phyloP scores from a whole-genome alignment of 2,329 filamentous ascomycete genomes.

The Aspergillus spinulosporus region DNA sequence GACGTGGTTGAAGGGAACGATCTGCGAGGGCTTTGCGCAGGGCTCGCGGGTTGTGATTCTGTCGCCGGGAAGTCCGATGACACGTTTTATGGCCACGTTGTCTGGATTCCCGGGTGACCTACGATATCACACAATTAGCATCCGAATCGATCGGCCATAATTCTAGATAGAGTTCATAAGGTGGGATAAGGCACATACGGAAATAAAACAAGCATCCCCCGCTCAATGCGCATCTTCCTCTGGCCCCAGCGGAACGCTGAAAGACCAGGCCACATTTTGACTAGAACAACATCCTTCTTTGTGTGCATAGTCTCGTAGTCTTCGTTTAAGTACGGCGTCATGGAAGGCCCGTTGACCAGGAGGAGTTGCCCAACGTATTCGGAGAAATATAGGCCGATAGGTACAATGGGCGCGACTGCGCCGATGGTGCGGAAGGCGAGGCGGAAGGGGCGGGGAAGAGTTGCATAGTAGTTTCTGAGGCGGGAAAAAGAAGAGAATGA shows the following conservation, averaged over 20 bases:
- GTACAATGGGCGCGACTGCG: slow-evolving; percentile 35
- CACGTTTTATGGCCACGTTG: slow-evolving; percentile 72
- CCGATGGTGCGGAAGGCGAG: slow-evolving; percentile 29
- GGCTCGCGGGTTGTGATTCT: slow-evolving; percentile 65
- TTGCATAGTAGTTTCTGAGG: slow-evolving; percentile 31
- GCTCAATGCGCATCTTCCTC: slow-evolving; percentile 57
- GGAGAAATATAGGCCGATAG: slow-evolving; percentile 42
- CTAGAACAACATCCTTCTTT: slow-evolving; percentile 44
- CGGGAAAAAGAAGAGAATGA: slow-evolving; percentile 25
- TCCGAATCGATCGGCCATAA: not conserved
- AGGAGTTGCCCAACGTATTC: slow-evolving; percentile 45
- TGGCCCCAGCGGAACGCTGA: slow-evolving; percentile 47
- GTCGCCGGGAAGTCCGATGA: slow-evolving; percentile 80
- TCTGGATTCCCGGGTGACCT: slow-evolving; percentile 73
- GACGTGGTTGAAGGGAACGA: slow-evolving; percentile 78
- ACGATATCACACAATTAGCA: not conserved
- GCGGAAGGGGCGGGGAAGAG: slow-evolving; percentile 31
- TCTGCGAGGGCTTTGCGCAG: slow-evolving; percentile 54
- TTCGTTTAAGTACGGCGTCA: slow-evolving; percentile 75
- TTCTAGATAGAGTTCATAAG: not conserved
- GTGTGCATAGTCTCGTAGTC: slow-evolving; percentile 53
- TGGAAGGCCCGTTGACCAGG: slow-evolving; percentile 57
- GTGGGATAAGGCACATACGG: slow-evolving; percentile 24
- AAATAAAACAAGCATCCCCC: slow-evolving; percentile 75
- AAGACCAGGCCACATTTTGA: slow-evolving; percentile 41